These are phyloP conservation scores for Cardamine resedifolia DNA, from an alignment of 345 rosid genomes.

Conservation along the genomic window DNA sequence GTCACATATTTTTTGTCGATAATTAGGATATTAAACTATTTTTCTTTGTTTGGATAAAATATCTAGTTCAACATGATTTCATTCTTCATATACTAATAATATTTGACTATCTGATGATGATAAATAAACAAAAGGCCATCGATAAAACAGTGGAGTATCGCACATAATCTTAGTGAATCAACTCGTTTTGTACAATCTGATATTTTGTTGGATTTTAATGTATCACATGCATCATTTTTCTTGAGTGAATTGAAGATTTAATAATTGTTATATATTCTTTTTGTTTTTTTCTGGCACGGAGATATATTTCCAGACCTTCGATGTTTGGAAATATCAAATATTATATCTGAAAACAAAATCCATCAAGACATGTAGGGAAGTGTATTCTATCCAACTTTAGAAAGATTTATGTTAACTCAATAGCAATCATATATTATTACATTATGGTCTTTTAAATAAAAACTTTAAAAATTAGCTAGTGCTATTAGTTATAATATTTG, in stretches of 20 bases:
- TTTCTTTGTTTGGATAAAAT: neutral
- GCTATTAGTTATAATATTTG: too few species aligned
- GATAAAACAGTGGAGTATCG: constrained; percentile 12
- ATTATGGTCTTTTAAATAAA: too few species aligned
- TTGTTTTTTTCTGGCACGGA: neutral
- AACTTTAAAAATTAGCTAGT: too few species aligned
- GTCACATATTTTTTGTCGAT: neutral
- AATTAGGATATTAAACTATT: neutral
- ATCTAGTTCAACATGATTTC: neutral
- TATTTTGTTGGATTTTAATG: constrained; percentile 19
- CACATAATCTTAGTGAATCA: constrained; percentile 33
- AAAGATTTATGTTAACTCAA: too few species aligned
- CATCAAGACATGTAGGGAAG: neutral
- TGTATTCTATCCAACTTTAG: neutral
- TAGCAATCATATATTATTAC: too few species aligned
- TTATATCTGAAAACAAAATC: neutral
- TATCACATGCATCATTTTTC: constrained; percentile 20
- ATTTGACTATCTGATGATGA: neutral
- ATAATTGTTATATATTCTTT: neutral
- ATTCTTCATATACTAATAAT: neutral
- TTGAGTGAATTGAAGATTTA: neutral
- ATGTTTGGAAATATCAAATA: neutral
- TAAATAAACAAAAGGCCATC: neutral
- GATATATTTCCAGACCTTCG: neutral
- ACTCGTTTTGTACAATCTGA: constrained; percentile 30